These are phyloP conservation scores for Trichomonascaceae sp. DNA, from an alignment of 1,139 yeast species.

Conservation along the genomic window DNA sequence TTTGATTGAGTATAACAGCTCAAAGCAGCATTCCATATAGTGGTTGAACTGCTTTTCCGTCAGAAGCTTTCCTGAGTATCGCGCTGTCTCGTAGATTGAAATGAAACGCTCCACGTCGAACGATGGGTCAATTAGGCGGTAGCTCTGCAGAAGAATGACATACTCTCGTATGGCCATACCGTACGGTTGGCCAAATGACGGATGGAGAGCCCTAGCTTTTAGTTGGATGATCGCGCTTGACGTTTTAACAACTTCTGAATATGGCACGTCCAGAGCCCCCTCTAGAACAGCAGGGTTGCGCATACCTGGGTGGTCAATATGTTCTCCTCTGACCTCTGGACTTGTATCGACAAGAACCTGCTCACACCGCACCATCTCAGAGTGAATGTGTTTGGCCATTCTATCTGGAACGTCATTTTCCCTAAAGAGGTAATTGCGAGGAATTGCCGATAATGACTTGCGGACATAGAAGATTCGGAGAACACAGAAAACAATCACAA, in stretches of 20 bases:
- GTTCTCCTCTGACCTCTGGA: conserved; percentile 28
- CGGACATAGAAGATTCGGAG: conserved; percentile 46
- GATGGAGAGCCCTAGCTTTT: conserved; percentile 35
- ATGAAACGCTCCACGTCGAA: conserved; percentile 29
- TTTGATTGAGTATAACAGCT: conserved; percentile 11
- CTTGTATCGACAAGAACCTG: conserved; percentile 38
- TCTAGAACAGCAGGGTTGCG: conserved; percentile 29
- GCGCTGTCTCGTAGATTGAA: conserved; percentile 50
- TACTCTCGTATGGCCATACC: conserved; percentile 38
- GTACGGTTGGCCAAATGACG: conserved; percentile 27
- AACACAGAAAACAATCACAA: conserved; percentile 35
- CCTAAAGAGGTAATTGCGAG: conserved; percentile 60
- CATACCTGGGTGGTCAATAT: conserved; percentile 53
- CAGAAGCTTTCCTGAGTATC: conserved; percentile 56
- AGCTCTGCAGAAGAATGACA: conserved; percentile 29
- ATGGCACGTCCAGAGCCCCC: conserved; percentile 43
- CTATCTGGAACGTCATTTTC: conserved; percentile 48
- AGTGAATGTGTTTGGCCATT: conserved; percentile 31
- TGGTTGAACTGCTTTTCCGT: conserved; percentile 45
- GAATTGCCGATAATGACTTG: conserved; percentile 58
- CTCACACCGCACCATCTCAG: conserved; percentile 34
- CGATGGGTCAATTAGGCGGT: conserved; percentile 13
- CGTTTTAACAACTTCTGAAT: conserved; percentile 44
- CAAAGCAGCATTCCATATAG: conserved; percentile 38
- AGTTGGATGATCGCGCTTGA: conserved; percentile 24